phyloP scores from a whole-genome alignment of 768 basidiomycete species.

The Leccinum boreale region DNA sequence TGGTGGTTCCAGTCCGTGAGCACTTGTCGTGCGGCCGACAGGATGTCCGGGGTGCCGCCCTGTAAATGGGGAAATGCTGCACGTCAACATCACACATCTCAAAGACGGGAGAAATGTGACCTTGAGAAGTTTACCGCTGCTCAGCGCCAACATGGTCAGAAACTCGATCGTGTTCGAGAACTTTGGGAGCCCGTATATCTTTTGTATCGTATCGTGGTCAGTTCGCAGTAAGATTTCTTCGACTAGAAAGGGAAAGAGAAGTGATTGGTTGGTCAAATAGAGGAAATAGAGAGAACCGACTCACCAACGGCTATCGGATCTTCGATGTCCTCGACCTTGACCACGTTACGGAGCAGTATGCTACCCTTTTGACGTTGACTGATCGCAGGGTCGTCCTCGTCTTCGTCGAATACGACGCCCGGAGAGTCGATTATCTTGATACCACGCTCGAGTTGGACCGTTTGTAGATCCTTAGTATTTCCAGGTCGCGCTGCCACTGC shows the following conservation, averaged over 20 bases:
- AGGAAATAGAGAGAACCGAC: constrained; percentile 20
- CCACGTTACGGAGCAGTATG: constrained; percentile 80
- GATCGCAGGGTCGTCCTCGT: constrained; percentile 46
- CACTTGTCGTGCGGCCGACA: constrained; percentile 76
- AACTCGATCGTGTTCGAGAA: constrained; percentile 76
- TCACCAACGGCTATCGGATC: constrained; percentile 88
- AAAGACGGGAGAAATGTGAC: constrained; percentile 32
- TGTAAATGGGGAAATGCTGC: constrained; percentile 22
- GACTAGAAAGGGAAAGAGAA: constrained; percentile 43
- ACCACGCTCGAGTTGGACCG: constrained; percentile 88
- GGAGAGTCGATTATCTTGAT: constrained; percentile 93
- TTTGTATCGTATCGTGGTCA: constrained; percentile 64
- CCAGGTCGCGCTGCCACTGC: constrained; percentile 93
- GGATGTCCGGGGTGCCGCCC: constrained; percentile 91
- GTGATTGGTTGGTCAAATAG: not conserved
- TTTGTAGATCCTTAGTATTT: constrained; percentile 90
- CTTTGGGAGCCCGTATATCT: constrained; percentile 81
- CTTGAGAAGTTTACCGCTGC: constrained; percentile 80
- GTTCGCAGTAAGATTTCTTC: constrained; percentile 84
- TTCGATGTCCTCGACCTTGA: constrained; percentile 86
- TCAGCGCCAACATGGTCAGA: constrained; percentile 84
- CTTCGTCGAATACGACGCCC: constrained; percentile 94
- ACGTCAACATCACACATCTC: not conserved
- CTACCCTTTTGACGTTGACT: constrained; percentile 49
- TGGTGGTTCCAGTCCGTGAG: constrained; percentile 94